Evolutionary conservation across 306 rosid species (phyloP), one percentile per base, ranked within the genome.

Genomic region (Cicer yamashitae): DNA sequence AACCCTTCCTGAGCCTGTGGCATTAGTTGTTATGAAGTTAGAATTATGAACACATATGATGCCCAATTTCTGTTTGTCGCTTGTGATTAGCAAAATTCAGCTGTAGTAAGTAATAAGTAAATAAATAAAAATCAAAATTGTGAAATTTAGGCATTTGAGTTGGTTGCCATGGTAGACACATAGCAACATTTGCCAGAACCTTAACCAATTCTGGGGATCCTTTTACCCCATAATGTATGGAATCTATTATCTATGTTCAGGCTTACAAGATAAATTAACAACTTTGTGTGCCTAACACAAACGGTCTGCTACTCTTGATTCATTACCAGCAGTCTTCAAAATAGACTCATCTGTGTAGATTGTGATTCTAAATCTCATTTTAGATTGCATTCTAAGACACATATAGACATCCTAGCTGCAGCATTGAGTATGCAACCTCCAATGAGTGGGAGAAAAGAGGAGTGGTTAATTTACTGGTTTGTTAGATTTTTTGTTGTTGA

Each of bases 391-490:
- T 34, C 58, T 50, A 3, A 9, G 74, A 70, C 60, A 52, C 20
- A 15, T 18, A 38, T 43, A 25, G 40, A 22, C 44, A 61, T 81
- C 61, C 65, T 6, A 38, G 46, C 71, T 9, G 45, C 56, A 37
- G 14, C 62, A 1, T 57, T 43, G 48, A 52, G 44, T 66, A 41
- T 67, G 45, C 53, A n/a, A 53, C 41, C 73, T 69, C 60, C 22
- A 52, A 17, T 2, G 11, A 17, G 14, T 52, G 62, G 73, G 14
- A 46, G 50, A 64, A 37, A 64, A 15, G 8, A 15, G 40, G 40
- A 12, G 68, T 39, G 10, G 40, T 62, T 54, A 67, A 22, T 46
- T 47, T 51, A 37, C 37, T 11, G 52, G 57, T 48, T 84, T 18
- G 66, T 22, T 58, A 62, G 37, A 30, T 30, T 3, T 30, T 30